Evolutionary conservation across 1,284 basidiomycete species (phyloP).

Genomic region (Leccinum pachyderme): DNA sequence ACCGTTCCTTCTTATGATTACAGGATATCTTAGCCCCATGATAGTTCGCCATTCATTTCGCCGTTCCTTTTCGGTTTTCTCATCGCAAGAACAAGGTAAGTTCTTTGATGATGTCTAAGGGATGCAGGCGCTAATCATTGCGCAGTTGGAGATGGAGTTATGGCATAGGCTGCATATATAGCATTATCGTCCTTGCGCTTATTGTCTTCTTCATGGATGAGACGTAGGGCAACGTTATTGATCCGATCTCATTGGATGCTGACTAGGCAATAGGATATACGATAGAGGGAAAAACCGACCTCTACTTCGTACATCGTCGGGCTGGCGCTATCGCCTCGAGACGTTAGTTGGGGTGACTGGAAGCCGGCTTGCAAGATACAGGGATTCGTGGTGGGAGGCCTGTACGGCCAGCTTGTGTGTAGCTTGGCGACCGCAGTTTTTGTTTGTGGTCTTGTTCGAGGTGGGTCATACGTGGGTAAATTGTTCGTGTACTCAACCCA

Average conservation of each 20-base stretch:
- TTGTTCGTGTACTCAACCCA: background rate
- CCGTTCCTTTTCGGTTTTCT: constrained; percentile 72
- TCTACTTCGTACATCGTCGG: constrained; percentile 41
- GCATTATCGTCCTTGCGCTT: constrained; percentile 51
- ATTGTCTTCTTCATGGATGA: constrained; percentile 63
- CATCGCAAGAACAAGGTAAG: constrained; percentile 53
- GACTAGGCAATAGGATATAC: constrained; percentile 49
- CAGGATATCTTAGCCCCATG: background rate
- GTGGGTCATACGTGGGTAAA: constrained; percentile 27
- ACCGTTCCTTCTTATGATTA: background rate
- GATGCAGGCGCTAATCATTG: background rate
- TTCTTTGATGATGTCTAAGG: background rate
- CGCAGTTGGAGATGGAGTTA: constrained; percentile 70
- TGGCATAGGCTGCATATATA: constrained; percentile 64
- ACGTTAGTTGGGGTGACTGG: constrained; percentile 69
- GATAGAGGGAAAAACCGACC: constrained; percentile 60
- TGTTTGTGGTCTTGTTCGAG: constrained; percentile 57
- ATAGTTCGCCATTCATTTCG: constrained; percentile 55
- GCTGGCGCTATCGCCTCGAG: constrained; percentile 56
- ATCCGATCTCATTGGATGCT: background rate
- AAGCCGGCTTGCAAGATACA: constrained; percentile 56
- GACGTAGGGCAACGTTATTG: constrained; percentile 47
- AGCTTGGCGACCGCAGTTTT: constrained; percentile 63
- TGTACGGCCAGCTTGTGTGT: constrained; percentile 50
- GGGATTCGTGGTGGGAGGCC: constrained; percentile 51